These are phyloP conservation scores for Tuber aestivum DNA, from an alignment of 495 filamentous ascomycete species.

Conservation along the genomic window DNA sequence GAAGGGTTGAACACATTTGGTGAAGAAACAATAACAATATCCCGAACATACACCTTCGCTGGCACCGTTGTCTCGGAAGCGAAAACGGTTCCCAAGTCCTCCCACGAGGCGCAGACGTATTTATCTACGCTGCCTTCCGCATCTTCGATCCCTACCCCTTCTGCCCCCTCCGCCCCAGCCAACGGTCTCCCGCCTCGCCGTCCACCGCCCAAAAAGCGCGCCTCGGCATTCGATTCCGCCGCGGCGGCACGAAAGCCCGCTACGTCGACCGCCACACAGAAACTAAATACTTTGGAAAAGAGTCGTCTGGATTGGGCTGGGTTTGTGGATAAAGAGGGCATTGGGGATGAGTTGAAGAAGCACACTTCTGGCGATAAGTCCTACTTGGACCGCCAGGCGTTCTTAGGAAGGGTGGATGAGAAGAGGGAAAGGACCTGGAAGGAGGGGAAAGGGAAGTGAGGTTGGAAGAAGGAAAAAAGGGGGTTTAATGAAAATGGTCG, in stretches of 20 bases:
- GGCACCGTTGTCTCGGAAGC: slow-evolving; percentile 78
- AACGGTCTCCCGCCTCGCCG: slow-evolving; percentile 50
- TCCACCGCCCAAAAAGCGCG: slow-evolving; percentile 62
- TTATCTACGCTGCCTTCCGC: slow-evolving; percentile 53
- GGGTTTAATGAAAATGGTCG: not conserved
- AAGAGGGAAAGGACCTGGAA: slow-evolving; percentile 53
- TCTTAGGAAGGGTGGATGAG: slow-evolving; percentile 73
- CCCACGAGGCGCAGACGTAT: slow-evolving; percentile 74
- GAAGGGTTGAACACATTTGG: slow-evolving; percentile 19
- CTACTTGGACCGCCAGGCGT: slow-evolving; percentile 79
- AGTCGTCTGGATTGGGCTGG: slow-evolving; percentile 89
- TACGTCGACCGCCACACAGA: slow-evolving; percentile 58
- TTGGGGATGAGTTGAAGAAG: slow-evolving; percentile 80
- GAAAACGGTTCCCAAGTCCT: slow-evolving; percentile 69
- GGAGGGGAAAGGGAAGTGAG: slow-evolving; percentile 36
- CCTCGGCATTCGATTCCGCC: slow-evolving; percentile 76
- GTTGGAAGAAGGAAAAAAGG: not conserved
- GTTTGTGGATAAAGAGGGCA: slow-evolving; percentile 85
- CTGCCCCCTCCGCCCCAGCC: slow-evolving; percentile 28
- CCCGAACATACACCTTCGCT: slow-evolving; percentile 83
- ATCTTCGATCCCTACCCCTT: slow-evolving; percentile 43
- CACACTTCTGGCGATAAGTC: slow-evolving; percentile 78
- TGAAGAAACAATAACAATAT: slow-evolving; percentile 60
- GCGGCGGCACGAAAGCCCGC: slow-evolving; percentile 46
- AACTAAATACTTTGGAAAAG: slow-evolving; percentile 95